phyloP scores from a whole-genome alignment of 208 protist genomes.

The Trypanosoma brucei region DNA sequence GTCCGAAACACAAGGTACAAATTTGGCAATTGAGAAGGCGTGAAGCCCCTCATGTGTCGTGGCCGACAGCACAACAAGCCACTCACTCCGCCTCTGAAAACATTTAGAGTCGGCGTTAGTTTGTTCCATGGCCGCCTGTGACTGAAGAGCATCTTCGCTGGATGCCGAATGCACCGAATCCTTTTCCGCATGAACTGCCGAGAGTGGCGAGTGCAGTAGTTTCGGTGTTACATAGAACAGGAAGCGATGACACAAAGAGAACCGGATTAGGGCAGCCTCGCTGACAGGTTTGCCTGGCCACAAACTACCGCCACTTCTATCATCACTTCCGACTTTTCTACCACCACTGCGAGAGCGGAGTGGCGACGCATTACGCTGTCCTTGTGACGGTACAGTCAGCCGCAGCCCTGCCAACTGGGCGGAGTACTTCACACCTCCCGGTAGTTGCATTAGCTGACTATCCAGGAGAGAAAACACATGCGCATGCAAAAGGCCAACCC shows the following conservation, averaged over 20 bases:
- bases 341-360: background rate
- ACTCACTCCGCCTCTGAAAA: constrained; percentile 18
- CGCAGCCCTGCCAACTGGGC: constrained; percentile 7
- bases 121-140: background rate
- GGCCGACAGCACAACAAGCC: constrained; percentile 20
- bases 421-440: constrained; percentile 25
- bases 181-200: background rate
- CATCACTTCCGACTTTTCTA: background rate
- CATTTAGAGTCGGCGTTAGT: background rate
- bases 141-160: background rate
- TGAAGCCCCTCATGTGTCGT: constrained; percentile 25
- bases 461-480: constrained; percentile 25
- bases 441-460: constrained; percentile 22
- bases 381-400: background rate
- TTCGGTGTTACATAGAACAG: constrained; percentile 23
- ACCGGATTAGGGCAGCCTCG: constrained; percentile 20
- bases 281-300: constrained; percentile 4
- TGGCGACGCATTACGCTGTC: background rate
- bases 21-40: constrained; percentile 10
- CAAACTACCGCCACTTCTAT: background rate
- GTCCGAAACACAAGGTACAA: constrained; percentile 18
- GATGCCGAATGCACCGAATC: background rate
- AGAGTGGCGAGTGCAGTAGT: constrained; percentile 14
- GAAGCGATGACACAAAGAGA: constrained; percentile 23
- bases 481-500: constrained; percentile 18